Evolutionary conservation across 1,139 yeast genomes (phyloP), one percentile per base, ranked within the genome.

Genomic region (Casaregolazyma suthepensis): DNA sequence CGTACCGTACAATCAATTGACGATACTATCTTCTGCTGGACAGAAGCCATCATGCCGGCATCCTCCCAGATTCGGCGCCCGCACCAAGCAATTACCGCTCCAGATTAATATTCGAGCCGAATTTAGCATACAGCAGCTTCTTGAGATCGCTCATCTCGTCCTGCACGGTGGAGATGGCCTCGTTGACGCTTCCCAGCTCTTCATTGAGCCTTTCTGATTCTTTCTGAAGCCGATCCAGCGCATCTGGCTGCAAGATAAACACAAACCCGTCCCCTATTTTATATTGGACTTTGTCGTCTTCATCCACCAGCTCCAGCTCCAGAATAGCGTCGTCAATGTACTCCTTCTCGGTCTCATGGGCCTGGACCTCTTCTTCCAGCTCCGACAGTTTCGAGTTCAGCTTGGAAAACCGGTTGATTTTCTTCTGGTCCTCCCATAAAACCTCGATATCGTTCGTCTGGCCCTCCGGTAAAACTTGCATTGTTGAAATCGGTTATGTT

Each of bases 251-350:
- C 56, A 76, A 78, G 66, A 93, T 66, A 60, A 78, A 80, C 17
- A 90, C 79, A 66, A 91, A 90, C 1, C 83, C 75, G 57, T 87
- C 96, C 9, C 97, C 97, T 18, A 86, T 67, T 57, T 82, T 81
- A 66, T 83, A 83, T 59, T 66, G 69, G 5, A 73, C 66, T 44
- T 58, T 73, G 48, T 85, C 91, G 56, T 83, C 90, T 61, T 85
- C 93, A 67, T 87, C 98, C 38, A 89, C 72, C 46, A 93, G 77
- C 69, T 93, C 98, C 51, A 93, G 75, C 66, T 93, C 99, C 67
- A 88, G 68, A 10, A 87, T 75, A 46, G 90, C 83, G 65, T 93
- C 99, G 61, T 89, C 96, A 45, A 91, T 73, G 64, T 88, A 89
- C 65, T 91, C 98, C 63, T 88, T 87, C 64, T 90, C 96, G 54